Conservation (phyloP, 805 yeast genomes). For the Saturnispora besseyi region DNA sequence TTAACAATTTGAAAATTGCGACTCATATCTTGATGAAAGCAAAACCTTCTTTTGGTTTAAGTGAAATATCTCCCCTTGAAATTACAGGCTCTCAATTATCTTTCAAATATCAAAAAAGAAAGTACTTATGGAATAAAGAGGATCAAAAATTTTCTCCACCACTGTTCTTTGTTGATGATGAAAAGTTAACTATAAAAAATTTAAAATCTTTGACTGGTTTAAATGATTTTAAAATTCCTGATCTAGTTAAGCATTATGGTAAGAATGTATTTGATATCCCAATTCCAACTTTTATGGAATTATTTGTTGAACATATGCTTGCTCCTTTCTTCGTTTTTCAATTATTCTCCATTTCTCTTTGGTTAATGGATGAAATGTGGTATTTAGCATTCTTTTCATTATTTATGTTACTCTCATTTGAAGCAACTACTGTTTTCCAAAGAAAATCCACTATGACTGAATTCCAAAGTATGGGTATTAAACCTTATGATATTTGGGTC, state of each 20-base stretch:
- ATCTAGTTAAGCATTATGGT: conserved; percentile 57
- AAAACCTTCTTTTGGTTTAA: conserved; percentile 76
- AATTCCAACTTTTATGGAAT: conserved; percentile 79
- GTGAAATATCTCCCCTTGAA: conserved; percentile 62
- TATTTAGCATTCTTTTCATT: conserved; percentile 85
- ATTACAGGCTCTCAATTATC: conserved; percentile 49
- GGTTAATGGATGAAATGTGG: conserved; percentile 98
- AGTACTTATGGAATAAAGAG: conserved; percentile 61
- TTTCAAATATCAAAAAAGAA: conserved; percentile 85
- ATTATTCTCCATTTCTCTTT: conserved; percentile 86
- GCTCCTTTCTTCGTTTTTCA: conserved; percentile 98
- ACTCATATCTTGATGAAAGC: conserved; percentile 69
- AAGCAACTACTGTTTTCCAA: conserved; percentile 90
- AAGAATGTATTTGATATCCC: conserved; percentile 89
- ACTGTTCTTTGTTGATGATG: conserved; percentile 62
- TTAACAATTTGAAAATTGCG: conserved; percentile 50
- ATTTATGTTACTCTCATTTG: conserved; percentile 88
- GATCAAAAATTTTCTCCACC: conserved; percentile 68
- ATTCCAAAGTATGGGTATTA: conserved; percentile 94
- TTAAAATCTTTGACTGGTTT: conserved; percentile 42
- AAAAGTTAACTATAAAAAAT: conserved; percentile 44
- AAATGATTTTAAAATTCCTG: conserved; percentile 24
- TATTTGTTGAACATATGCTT: conserved; percentile 94
- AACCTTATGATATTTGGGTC: conserved; percentile 74
- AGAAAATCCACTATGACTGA: conserved; percentile 91